A percentile compares a stretch with the other conserved stretches of the same genome.
phyloP scores from a whole-genome alignment of 1,284 basidiomycete genomes.

The Cutaneotrichosporon dermatis region DNA sequence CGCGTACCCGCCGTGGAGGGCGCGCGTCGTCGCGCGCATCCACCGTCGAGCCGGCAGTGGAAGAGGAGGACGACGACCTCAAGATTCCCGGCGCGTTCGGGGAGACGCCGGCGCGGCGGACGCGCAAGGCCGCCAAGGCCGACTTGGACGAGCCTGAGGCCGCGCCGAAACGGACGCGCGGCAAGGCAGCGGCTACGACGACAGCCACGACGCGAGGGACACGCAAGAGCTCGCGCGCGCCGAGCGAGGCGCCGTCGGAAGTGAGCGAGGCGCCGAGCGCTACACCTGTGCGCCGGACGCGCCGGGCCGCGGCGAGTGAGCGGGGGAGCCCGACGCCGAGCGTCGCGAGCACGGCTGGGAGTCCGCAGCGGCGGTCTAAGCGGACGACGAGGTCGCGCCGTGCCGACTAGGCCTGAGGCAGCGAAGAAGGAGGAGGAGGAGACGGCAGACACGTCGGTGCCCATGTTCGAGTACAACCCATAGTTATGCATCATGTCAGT shows the following conservation, averaged over 20 bases:
- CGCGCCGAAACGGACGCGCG: slow-evolving; percentile 16
- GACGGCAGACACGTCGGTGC: not conserved
- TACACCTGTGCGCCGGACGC: slow-evolving; percentile 22
- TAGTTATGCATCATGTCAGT: slow-evolving; percentile 5
- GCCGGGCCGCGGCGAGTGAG: slow-evolving; percentile 27
- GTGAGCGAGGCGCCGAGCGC: slow-evolving; percentile 23
- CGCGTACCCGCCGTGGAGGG: not conserved
- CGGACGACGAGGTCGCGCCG: slow-evolving; percentile 16
- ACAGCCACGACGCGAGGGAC: not conserved
- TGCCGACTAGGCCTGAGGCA: slow-evolving; percentile 8
- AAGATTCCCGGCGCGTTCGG: not conserved
- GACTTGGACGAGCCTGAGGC: slow-evolving; percentile 27
- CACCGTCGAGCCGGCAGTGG: slow-evolving; percentile 3
- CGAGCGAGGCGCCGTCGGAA: slow-evolving; percentile 5
- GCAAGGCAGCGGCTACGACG: slow-evolving; percentile 18
- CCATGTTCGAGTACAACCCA: slow-evolving; percentile 1
- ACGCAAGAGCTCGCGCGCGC: slow-evolving; percentile 4
- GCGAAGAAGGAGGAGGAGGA: not conserved
- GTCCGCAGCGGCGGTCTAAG: not conserved
- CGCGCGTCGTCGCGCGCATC: slow-evolving; percentile 12
- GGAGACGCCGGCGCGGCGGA: slow-evolving; percentile 21
- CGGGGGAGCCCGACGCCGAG: slow-evolving; percentile 41
- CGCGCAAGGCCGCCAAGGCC: slow-evolving; percentile 33
- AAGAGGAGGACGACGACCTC: slow-evolving; percentile 10
- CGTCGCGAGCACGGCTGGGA: slow-evolving; percentile 17